Base-by-base conservation (phyloP, 176 grass and related monocot genomes). In the Aegilops speltoides region DNA sequence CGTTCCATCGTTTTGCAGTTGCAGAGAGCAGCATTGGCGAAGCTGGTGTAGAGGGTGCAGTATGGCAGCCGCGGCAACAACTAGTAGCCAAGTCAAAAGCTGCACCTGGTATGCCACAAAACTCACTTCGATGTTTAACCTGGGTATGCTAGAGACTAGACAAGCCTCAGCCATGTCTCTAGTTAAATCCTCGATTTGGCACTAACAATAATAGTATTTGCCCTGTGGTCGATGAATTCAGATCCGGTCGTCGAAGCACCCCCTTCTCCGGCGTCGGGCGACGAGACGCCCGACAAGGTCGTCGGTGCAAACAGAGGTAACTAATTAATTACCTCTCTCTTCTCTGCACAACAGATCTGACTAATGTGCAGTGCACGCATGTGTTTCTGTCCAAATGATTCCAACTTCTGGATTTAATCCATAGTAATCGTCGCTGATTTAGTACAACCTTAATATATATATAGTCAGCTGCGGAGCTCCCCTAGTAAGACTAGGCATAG, bases 1-100 rank as follows among this genome's bases (percentile, higher is more conserved):
- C 10, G 6, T 38, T n/a, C 14, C 14, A 52, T 28, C 40, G 31
- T 79, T 79, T 22, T 59, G 50, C 87, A 88, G 87, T 64, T 37
- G 28, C 12, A 11, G 37, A 37, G 28, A 16, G 29, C 1, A 52
- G 48, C 48, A 17, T 52, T 52, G 48, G 15, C 48, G 5, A 52
- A 52, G 48, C 15, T 17, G 48, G 48, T 52, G 48, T 52, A 52
- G 48, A 52, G 48, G 48, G 48, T 52, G 15, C 15, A 17, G 22
- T 63, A 23, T 62, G 60, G 60, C 20, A 23, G 60, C n/a, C 22
- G 9, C 60, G 10, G 22, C n/a, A 23, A 23, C n/a, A 24, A 62
- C 22, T 10, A 12, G 22, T 62, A 62, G 23, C 60, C 22, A 63
- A 13, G 60, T 63, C n/a, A 4, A 25, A 11, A 63, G 60, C n/a